phyloP scores from a whole-genome alignment of 2,329 filamentous ascomycete genomes.

The Colletotrichum higginsianum region DNA sequence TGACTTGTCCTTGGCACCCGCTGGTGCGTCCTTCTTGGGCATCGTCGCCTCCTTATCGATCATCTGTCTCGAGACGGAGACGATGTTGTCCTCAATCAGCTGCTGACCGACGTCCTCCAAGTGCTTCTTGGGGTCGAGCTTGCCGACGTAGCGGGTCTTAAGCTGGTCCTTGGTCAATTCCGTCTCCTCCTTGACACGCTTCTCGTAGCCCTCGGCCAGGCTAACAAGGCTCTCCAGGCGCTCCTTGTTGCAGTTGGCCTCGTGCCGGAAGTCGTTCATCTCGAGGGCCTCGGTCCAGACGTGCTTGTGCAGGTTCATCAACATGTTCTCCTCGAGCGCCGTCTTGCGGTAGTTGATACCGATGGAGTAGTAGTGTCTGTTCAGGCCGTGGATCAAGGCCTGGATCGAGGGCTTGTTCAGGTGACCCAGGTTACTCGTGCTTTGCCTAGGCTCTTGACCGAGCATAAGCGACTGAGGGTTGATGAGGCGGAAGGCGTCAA shows the following conservation, averaged over 20 bases:
- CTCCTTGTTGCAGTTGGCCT: constrained; percentile 89
- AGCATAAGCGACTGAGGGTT: constrained; percentile 98
- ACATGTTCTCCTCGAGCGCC: constrained; percentile 97
- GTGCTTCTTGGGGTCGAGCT: constrained; percentile 99
- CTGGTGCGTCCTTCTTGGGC: constrained; percentile 75
- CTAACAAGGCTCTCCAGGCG: constrained; percentile 89
- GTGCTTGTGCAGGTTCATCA: constrained; percentile 99
- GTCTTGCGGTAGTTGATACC: constrained; percentile 99
- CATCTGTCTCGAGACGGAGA: constrained; percentile 98
- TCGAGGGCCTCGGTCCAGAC: constrained; percentile 98
- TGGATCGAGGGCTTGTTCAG: constrained; percentile 99
- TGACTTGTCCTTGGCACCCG: constrained; percentile 62
- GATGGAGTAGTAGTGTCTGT: constrained; percentile 99
- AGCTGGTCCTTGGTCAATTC: constrained; percentile 97
- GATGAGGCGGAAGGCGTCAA: constrained; percentile 98
- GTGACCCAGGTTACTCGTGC: constrained; percentile 96
- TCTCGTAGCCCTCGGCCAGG: constrained; percentile 96
- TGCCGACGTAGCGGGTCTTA: constrained; percentile 98
- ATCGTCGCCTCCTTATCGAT: constrained; percentile 99
- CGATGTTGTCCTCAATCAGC: constrained; percentile 99
- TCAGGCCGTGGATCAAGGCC: constrained; percentile 96
- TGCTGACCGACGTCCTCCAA: constrained; percentile 96
- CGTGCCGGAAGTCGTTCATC: constrained; percentile 94
- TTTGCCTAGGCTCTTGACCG: constrained; percentile 97
- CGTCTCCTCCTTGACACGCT: constrained; percentile 98